phyloP scores from a whole-genome alignment of 768 basidiomycete genomes.

The Panellus pusillus region DNA sequence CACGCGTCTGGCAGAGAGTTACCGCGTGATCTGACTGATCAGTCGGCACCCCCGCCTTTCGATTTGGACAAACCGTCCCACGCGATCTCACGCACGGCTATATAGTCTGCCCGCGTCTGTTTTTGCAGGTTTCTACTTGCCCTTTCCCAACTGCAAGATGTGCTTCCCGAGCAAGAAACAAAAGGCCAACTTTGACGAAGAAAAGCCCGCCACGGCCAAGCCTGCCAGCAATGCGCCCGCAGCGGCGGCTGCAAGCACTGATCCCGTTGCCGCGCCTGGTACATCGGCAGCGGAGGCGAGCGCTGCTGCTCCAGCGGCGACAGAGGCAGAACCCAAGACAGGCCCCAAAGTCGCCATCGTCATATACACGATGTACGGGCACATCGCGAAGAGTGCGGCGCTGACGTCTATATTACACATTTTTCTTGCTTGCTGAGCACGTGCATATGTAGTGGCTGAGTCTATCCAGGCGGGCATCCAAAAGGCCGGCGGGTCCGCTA shows the following conservation, averaged over 20 bases:
- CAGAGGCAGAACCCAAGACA: background rate
- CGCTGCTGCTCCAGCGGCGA: background rate
- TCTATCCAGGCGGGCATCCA: slow-evolving; percentile 33
- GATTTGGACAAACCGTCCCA: no score
- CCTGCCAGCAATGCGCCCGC: no score
- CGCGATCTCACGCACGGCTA: no score
- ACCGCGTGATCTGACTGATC: no score
- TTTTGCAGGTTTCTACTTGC: no score
- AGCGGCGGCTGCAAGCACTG: no score
- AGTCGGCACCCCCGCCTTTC: no score
- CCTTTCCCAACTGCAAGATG: background rate
- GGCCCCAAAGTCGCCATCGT: slow-evolving; percentile 36
- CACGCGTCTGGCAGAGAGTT: no score
- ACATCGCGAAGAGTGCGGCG: slow-evolving; percentile 48
- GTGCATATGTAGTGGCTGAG: slow-evolving; percentile 49
- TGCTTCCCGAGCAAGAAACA: slow-evolving; percentile 14
- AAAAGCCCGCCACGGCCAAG: no score
- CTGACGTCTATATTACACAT: background rate
- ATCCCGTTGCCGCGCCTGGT: no score
- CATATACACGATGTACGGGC: slow-evolving; percentile 60
- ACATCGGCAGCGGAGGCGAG: no score
- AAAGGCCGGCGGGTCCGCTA: slow-evolving; percentile 36
- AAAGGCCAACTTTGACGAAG: slow-evolving; percentile 9
- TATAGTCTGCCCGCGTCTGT: no score
- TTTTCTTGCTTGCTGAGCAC: background rate